phyloP scores from a whole-genome alignment of 495 filamentous ascomycete genomes.

The Aspergillus ellipticus region DNA sequence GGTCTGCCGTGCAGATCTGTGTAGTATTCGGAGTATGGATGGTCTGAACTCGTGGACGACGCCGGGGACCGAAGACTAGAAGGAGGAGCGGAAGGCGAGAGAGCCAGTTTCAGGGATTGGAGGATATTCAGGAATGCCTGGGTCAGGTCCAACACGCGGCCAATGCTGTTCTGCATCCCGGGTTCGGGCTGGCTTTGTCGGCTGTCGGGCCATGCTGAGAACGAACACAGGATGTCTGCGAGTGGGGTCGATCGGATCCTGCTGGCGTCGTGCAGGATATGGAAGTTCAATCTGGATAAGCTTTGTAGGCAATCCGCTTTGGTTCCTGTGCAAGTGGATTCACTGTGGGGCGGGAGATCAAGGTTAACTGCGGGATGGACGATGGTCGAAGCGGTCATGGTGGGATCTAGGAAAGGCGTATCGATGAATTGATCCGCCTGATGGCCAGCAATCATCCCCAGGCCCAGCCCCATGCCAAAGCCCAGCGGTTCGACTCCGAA shows the following conservation, averaged over 20 bases:
- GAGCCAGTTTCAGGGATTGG: background rate
- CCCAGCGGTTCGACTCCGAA: background rate
- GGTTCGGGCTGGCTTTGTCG: background rate
- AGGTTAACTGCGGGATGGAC: background rate
- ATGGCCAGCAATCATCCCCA: background rate
- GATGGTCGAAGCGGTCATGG: background rate
- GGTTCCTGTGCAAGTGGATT: background rate
- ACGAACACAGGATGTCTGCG: background rate
- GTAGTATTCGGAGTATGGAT: too few species aligned
- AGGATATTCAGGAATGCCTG: background rate
- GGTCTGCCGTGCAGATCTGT: too few species aligned
- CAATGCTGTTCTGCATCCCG: background rate
- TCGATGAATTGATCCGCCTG: background rate
- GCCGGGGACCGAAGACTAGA: background rate
- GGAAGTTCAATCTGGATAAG: background rate
- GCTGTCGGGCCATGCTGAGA: background rate
- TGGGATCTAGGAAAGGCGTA: background rate
- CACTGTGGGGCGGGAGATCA: too few species aligned
- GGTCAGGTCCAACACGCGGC: background rate
- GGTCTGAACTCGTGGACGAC: too few species aligned
- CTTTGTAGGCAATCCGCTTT: background rate
- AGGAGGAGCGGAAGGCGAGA: background rate
- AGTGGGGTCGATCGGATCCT: background rate
- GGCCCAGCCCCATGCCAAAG: background rate
- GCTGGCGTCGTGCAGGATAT: background rate